Base-by-base conservation (phyloP, 108 stramenopile genomes). In the Nitzschia inconspicua region DNA sequence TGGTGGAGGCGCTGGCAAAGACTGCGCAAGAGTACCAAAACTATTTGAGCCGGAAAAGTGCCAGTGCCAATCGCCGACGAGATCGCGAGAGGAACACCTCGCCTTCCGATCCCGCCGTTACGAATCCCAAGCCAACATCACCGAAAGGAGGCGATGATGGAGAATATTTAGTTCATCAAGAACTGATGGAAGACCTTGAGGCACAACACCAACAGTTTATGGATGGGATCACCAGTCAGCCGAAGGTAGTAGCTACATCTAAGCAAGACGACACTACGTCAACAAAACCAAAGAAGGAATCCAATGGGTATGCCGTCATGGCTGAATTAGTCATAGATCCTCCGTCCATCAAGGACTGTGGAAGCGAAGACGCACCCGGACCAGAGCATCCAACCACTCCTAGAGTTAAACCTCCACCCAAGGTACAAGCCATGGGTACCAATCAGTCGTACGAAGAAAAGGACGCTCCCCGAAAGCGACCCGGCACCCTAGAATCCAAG, bases 21-120 rank as follows among this genome's bases (percentile, higher is more conserved):
- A 49, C 27, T 49, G 27, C 48, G 48, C 27, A 49, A 19, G 44
- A 46, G 44, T 46, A 46, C 44, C 24, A 46, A 46, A 19, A 22
- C 9, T 8, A 46, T 10, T 25, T 1, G 3, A 4, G 8, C 18
- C 4, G 26, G 1, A 14, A 1, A 9, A 19, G 14, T 1, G 9
- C 44, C 1, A 11, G 26, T 25, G 5, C 44, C 26, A 8, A 37
- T 10, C 9, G 36, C 11, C 11, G 36, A 37, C 11, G 36, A 37
- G 10, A 11, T 37, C 11, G 36, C 8, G 36, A 11, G 11, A 37
- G 11, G 10, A 37, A 37, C 36, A n/a, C n/a, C n/a, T n/a, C n/a
- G n/a, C n/a, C n/a, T n/a, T n/a, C 36, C 11, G 11, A 8, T 10
- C 8, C 36, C 8, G 11, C 36, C 8, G 36, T 37, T 37, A 37